Conservation (phyloP, 352 stramenopile species). For the Phytophthora cajani region DNA sequence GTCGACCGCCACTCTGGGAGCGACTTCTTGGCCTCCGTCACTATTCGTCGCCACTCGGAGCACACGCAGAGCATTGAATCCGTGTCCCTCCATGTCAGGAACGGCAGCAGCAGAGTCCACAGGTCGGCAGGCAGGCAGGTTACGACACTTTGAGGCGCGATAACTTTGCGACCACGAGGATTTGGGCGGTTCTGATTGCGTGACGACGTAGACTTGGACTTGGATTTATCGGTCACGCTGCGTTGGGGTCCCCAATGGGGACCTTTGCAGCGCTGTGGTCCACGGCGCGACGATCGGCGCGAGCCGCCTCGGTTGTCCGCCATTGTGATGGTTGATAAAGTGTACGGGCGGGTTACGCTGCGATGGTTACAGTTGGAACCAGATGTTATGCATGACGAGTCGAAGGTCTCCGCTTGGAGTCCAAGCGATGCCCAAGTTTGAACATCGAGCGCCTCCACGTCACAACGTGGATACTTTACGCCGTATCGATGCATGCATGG, state of each 20-base stretch:
- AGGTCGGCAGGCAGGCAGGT: constrained; percentile 51
- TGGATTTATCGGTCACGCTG: neutral
- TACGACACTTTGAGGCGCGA: constrained; percentile 18
- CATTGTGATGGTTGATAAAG: constrained; percentile 12
- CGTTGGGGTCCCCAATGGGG: too few relatives aligned
- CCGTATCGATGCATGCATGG: neutral
- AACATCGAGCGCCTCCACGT: neutral
- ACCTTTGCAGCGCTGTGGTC: constrained; percentile 4
- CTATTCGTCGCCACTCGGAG: constrained; percentile 26
- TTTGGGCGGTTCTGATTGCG: constrained; percentile 8
- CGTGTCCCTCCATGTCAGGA: constrained; percentile 59
- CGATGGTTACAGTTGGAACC: neutral
- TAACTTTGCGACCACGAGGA: constrained; percentile 18
- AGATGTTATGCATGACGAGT: neutral
- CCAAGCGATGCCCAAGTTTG: too few relatives aligned
- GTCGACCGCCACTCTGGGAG: constrained; percentile 51
- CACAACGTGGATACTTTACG: neutral
- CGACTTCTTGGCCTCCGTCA: constrained; percentile 27
- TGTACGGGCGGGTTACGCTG: constrained; percentile 11
- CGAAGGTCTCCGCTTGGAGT: neutral
- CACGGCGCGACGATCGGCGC: constrained; percentile 11
- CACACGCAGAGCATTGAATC: constrained; percentile 42
- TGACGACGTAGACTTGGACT: constrained; percentile 7
- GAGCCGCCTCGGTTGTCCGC: constrained; percentile 9
- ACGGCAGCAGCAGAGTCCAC: constrained; percentile 47